Conservation (phyloP, 2,329 filamentous ascomycete genomes). For the Emydomyces testavorans region DNA sequence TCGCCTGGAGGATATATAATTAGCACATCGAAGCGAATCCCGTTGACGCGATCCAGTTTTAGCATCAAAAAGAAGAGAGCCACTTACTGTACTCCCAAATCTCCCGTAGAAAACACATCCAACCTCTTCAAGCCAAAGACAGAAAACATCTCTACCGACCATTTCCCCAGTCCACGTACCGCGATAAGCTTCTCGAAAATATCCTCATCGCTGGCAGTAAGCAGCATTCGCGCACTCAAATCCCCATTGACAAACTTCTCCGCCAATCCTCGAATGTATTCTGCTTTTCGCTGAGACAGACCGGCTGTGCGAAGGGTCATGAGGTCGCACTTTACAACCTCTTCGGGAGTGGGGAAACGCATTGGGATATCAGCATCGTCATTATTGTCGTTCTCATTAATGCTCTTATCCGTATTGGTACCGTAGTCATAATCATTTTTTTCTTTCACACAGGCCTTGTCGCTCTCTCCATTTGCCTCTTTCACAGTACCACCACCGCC, state of each 20-base stretch:
- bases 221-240: slow-evolving; percentile 62
- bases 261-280: slow-evolving; percentile 81
- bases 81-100: slow-evolving; percentile 74
- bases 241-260: slow-evolving; percentile 67
- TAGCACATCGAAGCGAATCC: slow-evolving; percentile 10
- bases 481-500: not conserved
- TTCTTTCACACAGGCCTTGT: slow-evolving; percentile 14
- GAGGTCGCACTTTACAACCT: slow-evolving; percentile 55
- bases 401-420: slow-evolving; percentile 13
- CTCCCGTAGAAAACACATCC: slow-evolving; percentile 86
- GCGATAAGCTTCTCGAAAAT: slow-evolving; percentile 71
- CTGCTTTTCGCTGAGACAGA: slow-evolving; percentile 85
- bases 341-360: slow-evolving; percentile 61
- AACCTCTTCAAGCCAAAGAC: slow-evolving; percentile 88
- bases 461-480: not conserved
- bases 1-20: slow-evolving; percentile 36
- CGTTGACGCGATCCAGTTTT: too few species aligned
- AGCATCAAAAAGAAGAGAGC: too few species aligned
- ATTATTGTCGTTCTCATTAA: slow-evolving; percentile 14
- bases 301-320: slow-evolving; percentile 68
- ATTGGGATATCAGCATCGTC: not conserved
- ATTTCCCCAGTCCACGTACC: slow-evolving; percentile 73
- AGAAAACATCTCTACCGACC: slow-evolving; percentile 98
- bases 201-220: slow-evolving; percentile 72
- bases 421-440: slow-evolving; percentile 17